Percentiles rank a stretch among this genome's conserved stretches.
These are phyloP conservation scores for Pelargonium cotyledonis DNA, from an alignment of 441 rosid species.

Conservation along the genomic window DNA sequence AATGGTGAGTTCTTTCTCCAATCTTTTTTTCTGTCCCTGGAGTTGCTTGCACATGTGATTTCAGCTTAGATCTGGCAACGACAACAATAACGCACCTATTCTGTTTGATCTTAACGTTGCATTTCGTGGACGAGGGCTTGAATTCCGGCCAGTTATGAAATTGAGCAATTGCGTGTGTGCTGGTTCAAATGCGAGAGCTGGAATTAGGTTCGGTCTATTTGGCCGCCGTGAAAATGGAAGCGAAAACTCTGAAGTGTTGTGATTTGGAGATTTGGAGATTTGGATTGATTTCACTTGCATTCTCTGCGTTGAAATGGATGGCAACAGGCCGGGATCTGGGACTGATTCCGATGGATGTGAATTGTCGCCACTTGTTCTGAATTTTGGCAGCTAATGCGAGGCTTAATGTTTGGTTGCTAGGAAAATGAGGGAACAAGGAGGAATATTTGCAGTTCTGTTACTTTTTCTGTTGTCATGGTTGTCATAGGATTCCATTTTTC, in stretches of 20 bases:
- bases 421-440: background rate
- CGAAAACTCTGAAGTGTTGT: background rate
- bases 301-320: too few relatives aligned
- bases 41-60: conserved; percentile 3
- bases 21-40: too few relatives aligned
- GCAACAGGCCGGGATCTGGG: too few relatives aligned
- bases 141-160: conserved; percentile 2
- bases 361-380: background rate
- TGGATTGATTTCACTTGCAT: too few relatives aligned
- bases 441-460: background rate
- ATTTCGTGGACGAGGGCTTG: background rate
- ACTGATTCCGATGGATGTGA: background rate
- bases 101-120: conserved; percentile 25
- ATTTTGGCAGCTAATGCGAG: background rate
- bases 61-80: conserved; percentile 53
- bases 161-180: conserved; percentile 11
- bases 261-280: background rate
- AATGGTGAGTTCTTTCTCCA: conserved; percentile 49
- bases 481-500: background rate
- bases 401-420: background rate
- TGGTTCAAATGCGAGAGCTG: conserved; percentile 13
- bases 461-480: background rate
- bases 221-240: conserved; percentile 8
- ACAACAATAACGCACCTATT: conserved; percentile 13
- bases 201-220: conserved; percentile 10